A percentile compares a stretch with the other conserved stretches of the same genome.
Conservation (phyloP, 352 stramenopile genomes). For the Phytophthora ramorum region DNA sequence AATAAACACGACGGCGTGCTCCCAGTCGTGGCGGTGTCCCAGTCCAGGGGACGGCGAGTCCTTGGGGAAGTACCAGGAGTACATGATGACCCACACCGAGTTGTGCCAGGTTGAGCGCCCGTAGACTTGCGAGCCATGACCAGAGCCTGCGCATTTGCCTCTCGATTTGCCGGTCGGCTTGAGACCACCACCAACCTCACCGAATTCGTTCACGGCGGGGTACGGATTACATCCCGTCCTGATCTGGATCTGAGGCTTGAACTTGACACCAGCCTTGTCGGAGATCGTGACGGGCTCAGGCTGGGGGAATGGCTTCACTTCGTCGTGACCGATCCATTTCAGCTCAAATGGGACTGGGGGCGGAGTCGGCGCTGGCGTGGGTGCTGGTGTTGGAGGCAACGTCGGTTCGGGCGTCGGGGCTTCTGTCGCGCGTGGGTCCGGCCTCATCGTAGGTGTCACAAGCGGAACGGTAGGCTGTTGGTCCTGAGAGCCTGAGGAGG, state of each 20-base stretch:
- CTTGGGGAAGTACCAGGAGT: slow-evolving; percentile 57
- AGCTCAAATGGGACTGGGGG: neutral
- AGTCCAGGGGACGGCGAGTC: slow-evolving; percentile 38
- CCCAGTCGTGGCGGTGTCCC: slow-evolving; percentile 53
- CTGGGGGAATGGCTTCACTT: slow-evolving; percentile 11
- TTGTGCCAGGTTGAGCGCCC: slow-evolving; percentile 35
- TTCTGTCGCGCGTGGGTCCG: neutral
- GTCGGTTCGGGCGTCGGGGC: neutral
- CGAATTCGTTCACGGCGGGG: slow-evolving; percentile 19
- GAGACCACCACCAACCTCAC: slow-evolving; percentile 20
- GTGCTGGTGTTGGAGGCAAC: neutral
- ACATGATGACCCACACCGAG: slow-evolving; percentile 36
- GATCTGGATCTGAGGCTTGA: slow-evolving; percentile 16
- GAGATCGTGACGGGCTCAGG: slow-evolving; percentile 15
- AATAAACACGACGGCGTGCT: slow-evolving; percentile 50
- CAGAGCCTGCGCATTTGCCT: slow-evolving; percentile 31
- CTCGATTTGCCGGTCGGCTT: slow-evolving; percentile 11
- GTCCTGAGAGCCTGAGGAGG: neutral
- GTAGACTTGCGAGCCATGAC: slow-evolving; percentile 37
- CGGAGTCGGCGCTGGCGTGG: neutral
- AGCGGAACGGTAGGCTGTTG: neutral
- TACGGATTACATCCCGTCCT: slow-evolving; percentile 17
- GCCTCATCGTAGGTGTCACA: neutral
- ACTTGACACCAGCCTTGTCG: slow-evolving; percentile 12
- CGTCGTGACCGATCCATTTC: slow-evolving; percentile 7